Conservation (phyloP, 2,329 filamentous ascomycete genomes). For the Capronia coronata region DNA sequence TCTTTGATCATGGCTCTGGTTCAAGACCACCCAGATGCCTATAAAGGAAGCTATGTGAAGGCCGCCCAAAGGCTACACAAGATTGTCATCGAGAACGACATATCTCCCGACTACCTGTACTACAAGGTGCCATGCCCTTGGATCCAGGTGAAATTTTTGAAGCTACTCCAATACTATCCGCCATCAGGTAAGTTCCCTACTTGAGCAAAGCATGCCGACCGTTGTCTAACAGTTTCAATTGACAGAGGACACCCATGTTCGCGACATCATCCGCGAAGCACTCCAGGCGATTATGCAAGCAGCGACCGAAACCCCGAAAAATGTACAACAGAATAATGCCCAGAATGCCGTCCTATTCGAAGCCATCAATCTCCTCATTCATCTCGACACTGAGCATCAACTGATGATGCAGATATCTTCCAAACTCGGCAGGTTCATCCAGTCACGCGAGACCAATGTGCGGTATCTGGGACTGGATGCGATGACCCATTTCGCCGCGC, state of each 20-base stretch:
- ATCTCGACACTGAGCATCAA: conserved; percentile 87
- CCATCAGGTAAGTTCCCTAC: conserved; percentile 63
- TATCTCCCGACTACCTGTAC: conserved; percentile 86
- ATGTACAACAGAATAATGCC: conserved; percentile 98
- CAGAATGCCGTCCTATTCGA: conserved; percentile 97
- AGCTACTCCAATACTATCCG: conserved; percentile 90
- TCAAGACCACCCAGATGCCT: conserved; percentile 89
- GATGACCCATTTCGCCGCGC: conserved; percentile 94
- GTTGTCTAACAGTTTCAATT: not conserved
- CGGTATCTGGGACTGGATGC: conserved; percentile 92
- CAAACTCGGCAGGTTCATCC: conserved; percentile 87
- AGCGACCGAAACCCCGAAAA: conserved; percentile 90
- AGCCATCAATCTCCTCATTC: conserved; percentile 96
- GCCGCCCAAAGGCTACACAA: conserved; percentile 83
- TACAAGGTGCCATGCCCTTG: conserved; percentile 99
- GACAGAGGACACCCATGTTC: conserved; percentile 81
- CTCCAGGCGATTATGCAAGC: conserved; percentile 84
- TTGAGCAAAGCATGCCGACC: not conserved
- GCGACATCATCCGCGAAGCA: conserved; percentile 85
- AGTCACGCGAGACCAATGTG: conserved; percentile 94
- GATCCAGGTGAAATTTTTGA: conserved; percentile 91
- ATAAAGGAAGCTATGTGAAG: conserved; percentile 90
- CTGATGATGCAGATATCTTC: conserved; percentile 95
- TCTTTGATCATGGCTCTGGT: conserved; percentile 91
- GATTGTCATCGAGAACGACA: conserved; percentile 84